These are phyloP conservation scores for Begonia loranthoides DNA, from an alignment of 306 rosid genomes.

Conservation along the genomic window DNA sequence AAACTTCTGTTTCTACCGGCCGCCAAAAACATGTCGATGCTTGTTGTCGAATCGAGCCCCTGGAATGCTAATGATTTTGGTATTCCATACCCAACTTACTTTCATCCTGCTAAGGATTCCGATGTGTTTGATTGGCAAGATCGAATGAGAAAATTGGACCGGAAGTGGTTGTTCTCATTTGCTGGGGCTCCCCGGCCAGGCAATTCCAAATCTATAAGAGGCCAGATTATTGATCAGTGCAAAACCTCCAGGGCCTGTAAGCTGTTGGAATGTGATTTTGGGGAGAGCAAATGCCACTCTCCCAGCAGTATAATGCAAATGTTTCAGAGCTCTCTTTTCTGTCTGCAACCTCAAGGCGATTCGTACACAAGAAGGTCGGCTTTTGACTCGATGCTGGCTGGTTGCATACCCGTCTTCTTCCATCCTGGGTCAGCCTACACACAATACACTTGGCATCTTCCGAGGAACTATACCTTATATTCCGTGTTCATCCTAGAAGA, in stretches of 20 bases:
- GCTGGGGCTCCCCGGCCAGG: constrained; percentile 99
- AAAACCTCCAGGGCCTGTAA: constrained; percentile 50
- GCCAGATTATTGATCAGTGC: constrained; percentile 79
- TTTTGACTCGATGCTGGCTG: constrained; percentile 90
- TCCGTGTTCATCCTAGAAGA: constrained; percentile 93
- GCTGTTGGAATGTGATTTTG: constrained; percentile 87
- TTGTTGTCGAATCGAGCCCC: constrained; percentile 98
- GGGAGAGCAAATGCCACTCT: constrained; percentile 96
- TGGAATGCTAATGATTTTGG: constrained; percentile 98
- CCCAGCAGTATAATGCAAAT: constrained; percentile 96
- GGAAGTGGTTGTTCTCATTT: constrained; percentile 78
- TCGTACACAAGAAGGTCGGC: constrained; percentile 94
- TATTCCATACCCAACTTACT: constrained; percentile 92
- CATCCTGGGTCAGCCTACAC: constrained; percentile 98
- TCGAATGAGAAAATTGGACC: constrained; percentile 35
- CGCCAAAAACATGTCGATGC: constrained; percentile 97
- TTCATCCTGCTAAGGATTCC: constrained; percentile 88
- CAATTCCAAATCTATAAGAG: constrained; percentile 72
- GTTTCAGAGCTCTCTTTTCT: constrained; percentile 94
- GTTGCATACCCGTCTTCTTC: constrained; percentile 95
- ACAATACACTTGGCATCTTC: constrained; percentile 98
- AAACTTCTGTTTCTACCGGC: constrained; percentile 91
- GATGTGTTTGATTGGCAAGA: constrained; percentile 50
- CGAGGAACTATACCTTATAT: constrained; percentile 60
- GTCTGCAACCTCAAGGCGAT: constrained; percentile 98